Percentiles rank a stretch among this genome's conserved stretches.
phyloP scores from a whole-genome alignment of 331 rosid species.

The Malus hybrid region DNA sequence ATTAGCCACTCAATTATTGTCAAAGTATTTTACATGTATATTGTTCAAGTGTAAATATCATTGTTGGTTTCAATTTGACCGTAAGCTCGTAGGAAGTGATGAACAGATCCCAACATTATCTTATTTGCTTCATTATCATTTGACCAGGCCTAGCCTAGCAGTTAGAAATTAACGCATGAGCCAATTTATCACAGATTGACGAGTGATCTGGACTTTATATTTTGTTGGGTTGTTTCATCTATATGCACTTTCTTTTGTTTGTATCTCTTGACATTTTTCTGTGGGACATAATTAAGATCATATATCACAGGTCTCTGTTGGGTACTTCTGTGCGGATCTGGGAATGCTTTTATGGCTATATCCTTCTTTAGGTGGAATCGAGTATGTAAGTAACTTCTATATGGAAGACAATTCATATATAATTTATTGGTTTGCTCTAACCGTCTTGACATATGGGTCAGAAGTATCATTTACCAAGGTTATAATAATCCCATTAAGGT shows the following conservation, averaged over 20 bases:
- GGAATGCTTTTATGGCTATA: constrained; percentile 45
- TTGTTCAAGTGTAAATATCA: not conserved
- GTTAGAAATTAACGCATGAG: not conserved
- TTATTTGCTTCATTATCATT: not conserved
- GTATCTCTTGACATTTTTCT: not conserved
- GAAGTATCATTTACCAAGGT: not conserved
- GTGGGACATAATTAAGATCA: not conserved
- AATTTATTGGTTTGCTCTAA: not conserved
- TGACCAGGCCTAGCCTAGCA: not conserved
- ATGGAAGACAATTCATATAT: not conserved
- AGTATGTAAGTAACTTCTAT: constrained; percentile 37
- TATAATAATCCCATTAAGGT: not conserved
- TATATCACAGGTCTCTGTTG: constrained; percentile 41
- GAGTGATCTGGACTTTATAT: not conserved
- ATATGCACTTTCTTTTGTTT: not conserved
- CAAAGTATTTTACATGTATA: not conserved
- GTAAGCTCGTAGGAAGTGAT: not conserved
- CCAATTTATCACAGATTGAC: not conserved
- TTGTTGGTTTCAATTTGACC: not conserved
- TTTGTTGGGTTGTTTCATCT: not conserved
- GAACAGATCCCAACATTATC: not conserved
- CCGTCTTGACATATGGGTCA: not conserved
- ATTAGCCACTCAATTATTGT: not conserved
- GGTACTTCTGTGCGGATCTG: constrained; percentile 47
- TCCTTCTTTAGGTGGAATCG: constrained; percentile 49